Evolutionary conservation across 805 yeast genomes (phyloP).

Genomic region (Barnettozyma wickerhamii): DNA sequence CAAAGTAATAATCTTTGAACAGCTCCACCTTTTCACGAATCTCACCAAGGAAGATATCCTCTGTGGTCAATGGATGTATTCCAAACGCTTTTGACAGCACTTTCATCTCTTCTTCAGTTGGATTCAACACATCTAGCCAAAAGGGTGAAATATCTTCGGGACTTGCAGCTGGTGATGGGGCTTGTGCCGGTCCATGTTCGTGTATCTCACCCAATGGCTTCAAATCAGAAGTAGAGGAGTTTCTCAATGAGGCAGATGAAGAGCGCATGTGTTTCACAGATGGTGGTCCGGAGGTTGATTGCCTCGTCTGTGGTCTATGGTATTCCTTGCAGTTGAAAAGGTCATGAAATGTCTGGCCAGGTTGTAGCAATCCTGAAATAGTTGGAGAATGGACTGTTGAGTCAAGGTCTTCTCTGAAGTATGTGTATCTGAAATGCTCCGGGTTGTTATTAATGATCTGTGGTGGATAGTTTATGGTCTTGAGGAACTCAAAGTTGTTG

Average conservation of each 20-base stretch:
- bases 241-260: conserved; percentile 7
- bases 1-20: conserved; percentile 84
- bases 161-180: too few relatives aligned
- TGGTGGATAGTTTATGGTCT: conserved; percentile 36
- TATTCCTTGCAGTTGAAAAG: conserved; percentile 48
- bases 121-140: conserved; percentile 91
- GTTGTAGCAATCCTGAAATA: conserved; percentile 72
- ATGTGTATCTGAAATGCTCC: conserved; percentile 75
- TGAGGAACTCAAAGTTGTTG: conserved; percentile 21
- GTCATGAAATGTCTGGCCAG: conserved; percentile 56
- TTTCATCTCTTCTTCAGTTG: conserved; percentile 96
- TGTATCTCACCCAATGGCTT: conserved; percentile 7
- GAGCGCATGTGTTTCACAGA: neutral
- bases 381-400: conserved; percentile 90
- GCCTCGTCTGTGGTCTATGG: conserved; percentile 9
- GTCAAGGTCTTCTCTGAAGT: conserved; percentile 84
- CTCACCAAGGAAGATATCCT: conserved; percentile 89
- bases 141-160: conserved; percentile 68
- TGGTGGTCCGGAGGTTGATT: conserved; percentile 5
- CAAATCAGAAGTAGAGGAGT: conserved; percentile 2
- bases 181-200: neutral
- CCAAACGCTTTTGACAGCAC: conserved; percentile 86
- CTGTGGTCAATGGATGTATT: conserved; percentile 94
- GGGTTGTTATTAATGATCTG: conserved; percentile 41
- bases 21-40: conserved; percentile 93